phyloP scores from a whole-genome alignment of 306 rosid genomes.

The Lagenaria siceraria region DNA sequence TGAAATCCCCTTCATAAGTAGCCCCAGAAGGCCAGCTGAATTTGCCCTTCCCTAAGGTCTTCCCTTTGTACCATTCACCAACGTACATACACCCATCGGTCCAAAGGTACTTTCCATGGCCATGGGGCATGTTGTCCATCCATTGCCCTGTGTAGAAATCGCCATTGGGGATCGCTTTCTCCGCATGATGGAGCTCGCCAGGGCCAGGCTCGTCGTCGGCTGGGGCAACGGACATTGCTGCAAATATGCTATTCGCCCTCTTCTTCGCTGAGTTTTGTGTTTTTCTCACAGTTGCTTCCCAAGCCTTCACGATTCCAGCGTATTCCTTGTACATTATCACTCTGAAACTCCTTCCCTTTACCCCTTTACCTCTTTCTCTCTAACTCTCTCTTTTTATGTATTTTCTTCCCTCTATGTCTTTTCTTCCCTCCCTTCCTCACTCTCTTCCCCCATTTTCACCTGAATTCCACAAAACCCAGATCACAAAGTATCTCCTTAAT shows the following conservation, averaged over 20 bases:
- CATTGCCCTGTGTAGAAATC: constrained; percentile 76
- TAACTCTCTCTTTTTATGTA: constrained; percentile 9
- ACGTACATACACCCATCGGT: constrained; percentile 83
- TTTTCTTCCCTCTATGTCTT: not conserved
- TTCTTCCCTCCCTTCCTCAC: constrained; percentile 14
- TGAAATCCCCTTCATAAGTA: constrained; percentile 79
- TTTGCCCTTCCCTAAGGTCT: constrained; percentile 51
- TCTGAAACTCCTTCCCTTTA: not conserved
- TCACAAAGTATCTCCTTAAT: not conserved
- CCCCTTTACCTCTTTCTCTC: not conserved
- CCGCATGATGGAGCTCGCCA: constrained; percentile 30
- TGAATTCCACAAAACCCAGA: constrained; percentile 23
- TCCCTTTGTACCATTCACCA: constrained; percentile 78
- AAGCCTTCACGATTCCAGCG: constrained; percentile 38
- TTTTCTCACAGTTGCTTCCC: constrained; percentile 60
- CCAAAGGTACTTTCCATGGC: constrained; percentile 76
- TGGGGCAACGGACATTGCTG: constrained; percentile 75
- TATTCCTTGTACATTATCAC: constrained; percentile 58
- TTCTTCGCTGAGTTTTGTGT: constrained; percentile 47
- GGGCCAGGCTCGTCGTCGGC: constrained; percentile 56
- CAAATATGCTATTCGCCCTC: constrained; percentile 41
- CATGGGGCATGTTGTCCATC: constrained; percentile 46
- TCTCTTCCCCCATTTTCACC: not conserved
- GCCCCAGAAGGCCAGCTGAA: constrained; percentile 97
- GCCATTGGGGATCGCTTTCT: constrained; percentile 51